Evolutionary conservation across 2,329 filamentous ascomycete genomes (phyloP).

Genomic region (Microascus cirrosus): DNA sequence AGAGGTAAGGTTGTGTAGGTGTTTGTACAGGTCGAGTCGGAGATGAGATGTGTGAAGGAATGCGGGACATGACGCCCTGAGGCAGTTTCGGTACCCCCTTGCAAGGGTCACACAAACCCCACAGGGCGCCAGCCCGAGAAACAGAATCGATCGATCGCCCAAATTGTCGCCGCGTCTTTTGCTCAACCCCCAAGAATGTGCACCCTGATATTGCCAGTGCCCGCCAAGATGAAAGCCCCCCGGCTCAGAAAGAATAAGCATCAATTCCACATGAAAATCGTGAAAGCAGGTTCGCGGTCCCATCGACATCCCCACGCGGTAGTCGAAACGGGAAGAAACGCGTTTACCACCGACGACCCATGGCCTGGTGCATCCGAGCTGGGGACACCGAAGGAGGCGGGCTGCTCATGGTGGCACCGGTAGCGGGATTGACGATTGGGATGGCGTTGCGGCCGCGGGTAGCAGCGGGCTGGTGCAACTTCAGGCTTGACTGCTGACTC

Average conservation of each 20-base stretch:
- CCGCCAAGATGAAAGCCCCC: slow-evolving; percentile 4
- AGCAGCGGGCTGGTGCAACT: slow-evolving; percentile 83
- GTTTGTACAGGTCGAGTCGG: slow-evolving; percentile 5
- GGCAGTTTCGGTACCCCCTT: too few relatives aligned
- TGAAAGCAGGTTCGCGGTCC: slow-evolving; percentile 2
- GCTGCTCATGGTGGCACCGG: slow-evolving; percentile 78
- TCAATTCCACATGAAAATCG: neutral
- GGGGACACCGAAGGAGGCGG: slow-evolving; percentile 66
- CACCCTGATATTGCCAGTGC: slow-evolving; percentile 2
- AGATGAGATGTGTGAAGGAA: slow-evolving; percentile 1
- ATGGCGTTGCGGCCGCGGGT: slow-evolving; percentile 90
- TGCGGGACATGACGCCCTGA: neutral
- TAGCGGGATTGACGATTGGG: slow-evolving; percentile 92
- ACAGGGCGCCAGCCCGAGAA: neutral
- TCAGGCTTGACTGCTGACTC: slow-evolving; percentile 54
- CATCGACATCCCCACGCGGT: neutral
- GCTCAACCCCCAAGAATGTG: neutral
- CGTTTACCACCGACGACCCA: slow-evolving; percentile 43
- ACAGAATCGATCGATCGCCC: neutral
- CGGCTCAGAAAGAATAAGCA: slow-evolving; percentile 2
- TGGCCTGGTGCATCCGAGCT: slow-evolving; percentile 45
- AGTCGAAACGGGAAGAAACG: neutral
- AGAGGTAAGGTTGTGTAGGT: neutral
- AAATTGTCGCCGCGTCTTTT: neutral
- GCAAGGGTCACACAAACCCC: neutral